Base-by-base conservation (phyloP, 768 basidiomycete species). In the Pulveroboletus sp. region DNA sequence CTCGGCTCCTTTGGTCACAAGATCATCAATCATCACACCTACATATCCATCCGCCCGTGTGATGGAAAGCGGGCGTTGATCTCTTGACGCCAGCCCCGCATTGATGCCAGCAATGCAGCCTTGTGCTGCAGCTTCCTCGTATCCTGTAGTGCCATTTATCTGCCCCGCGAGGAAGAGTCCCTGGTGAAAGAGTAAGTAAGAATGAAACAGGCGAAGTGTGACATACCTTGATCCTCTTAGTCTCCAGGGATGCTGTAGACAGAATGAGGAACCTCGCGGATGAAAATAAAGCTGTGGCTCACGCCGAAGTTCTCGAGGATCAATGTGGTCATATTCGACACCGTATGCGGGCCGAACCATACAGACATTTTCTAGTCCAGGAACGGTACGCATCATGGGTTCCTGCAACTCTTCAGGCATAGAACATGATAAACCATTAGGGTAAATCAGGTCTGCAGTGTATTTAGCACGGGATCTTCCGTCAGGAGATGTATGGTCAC, bases 121-220 rank as follows among this genome's bases (percentile, higher is more conserved):
- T 63, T 94, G 93, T 4, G 89, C 90, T 2, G 89, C 93, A 2
- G 93, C 93, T 70, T 95, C 93, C 63, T 95, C 93, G 63, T 95
- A 95, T 5, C 93, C 93, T 2, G 93, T 95, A 1, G 93, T 95
- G 11, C 87, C 86, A 57, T 93, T 94, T 59, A 94, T 94, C 65
- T 94, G 91, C 4, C 92, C 91, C 1, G 90, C 89, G 19, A 94
- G 79, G 68, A 87, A 94, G 3, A 94, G 76, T 2, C 91, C 91
- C 80, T 87, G 39, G 14, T 13, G 1, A 36, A 47, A 29, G 7
- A 4, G 32, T 17, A 24, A 47, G 20, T n/a, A n/a, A 32, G 4
- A 39, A 16, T 10, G 11, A 55, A 8, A 2, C 27, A 24, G 24
- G 13, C 32, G 42, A 20, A 20, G 2, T 14, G n/a, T 6, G 1